Conservation (phyloP, 2,329 filamentous ascomycete species). For the Colletotrichum orbiculare region DNA sequence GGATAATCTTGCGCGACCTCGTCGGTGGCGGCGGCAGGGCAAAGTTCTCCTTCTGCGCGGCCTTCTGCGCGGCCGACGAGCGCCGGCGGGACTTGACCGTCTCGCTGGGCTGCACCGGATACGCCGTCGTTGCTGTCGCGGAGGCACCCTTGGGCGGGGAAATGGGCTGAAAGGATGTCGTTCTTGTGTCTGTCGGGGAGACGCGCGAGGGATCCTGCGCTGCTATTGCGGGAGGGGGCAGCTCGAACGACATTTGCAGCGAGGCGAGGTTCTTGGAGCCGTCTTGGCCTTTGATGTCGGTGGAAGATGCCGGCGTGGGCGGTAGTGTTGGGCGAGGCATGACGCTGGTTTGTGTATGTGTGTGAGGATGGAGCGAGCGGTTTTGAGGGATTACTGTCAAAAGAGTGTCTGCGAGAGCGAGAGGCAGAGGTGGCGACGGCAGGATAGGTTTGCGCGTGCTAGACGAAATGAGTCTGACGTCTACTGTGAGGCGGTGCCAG, state of each 20-base stretch:
- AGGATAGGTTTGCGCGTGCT: background rate
- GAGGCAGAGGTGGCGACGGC: no score
- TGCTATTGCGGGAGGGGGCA: constrained; percentile 79
- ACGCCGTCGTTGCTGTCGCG: constrained; percentile 42
- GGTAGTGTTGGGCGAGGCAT: constrained; percentile 77
- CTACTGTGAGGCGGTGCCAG: constrained; percentile 20
- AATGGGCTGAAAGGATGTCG: constrained; percentile 39
- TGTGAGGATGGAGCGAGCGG: background rate
- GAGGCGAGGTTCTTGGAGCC: constrained; percentile 68
- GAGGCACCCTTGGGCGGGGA: constrained; percentile 34
- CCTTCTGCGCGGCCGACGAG: constrained; percentile 56
- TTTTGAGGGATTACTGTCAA: constrained; percentile 9
- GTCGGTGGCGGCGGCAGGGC: constrained; percentile 92
- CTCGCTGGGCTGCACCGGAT: constrained; percentile 61
- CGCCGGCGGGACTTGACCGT: constrained; percentile 65
- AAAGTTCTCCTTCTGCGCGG: constrained; percentile 72
- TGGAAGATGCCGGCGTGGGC: constrained; percentile 82
- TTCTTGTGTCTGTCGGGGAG: constrained; percentile 53
- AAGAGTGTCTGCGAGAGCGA: constrained; percentile 1
- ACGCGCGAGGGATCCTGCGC: constrained; percentile 57
- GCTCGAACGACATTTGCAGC: constrained; percentile 76
- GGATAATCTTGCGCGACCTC: constrained; percentile 93
- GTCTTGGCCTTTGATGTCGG: constrained; percentile 81
- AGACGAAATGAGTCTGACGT: constrained; percentile 13
- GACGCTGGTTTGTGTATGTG: constrained; percentile 30